Base-by-base conservation (phyloP, 345 rosid genomes). In the Cochlearia excelsa region DNA sequence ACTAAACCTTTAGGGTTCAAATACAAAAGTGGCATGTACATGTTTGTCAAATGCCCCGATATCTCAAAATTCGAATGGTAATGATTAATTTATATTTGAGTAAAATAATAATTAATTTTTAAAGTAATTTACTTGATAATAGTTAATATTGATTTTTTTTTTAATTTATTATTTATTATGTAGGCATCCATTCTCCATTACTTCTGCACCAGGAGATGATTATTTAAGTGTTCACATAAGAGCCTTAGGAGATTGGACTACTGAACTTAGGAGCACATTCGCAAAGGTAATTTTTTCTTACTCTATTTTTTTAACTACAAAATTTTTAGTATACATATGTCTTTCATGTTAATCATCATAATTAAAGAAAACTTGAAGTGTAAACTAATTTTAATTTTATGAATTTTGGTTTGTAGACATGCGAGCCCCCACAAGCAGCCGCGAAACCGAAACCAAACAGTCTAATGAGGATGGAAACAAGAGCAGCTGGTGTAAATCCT, bases 101-200 rank as follows among this genome's bases (percentile, higher is more conserved):
- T 43, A 7, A 56, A 51, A 7, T 44, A 1, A 45, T 27, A 26
- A 2, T 26, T 42, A 16, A 16, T 16, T 16, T 16, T n/a, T 27
- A 33, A 33, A 33, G 35, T 33, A 16, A 16, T 16, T 16, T 16
- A 16, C 23, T 16, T 3, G 5, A 4, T 37, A 2, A 2, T 9
- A 5, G 45, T 26, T 11, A 26, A 46, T 11, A 50, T 9, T 56
- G 23, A 26, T n/a, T 64, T 26, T 10, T 9, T 2, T 47, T 11
- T 33, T 26, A 6, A 27, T 2, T 35, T 31, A 27, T 53, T 9
- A 33, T 2, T 35, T 33, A 28, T 47, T 6, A 30, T 63, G 5
- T 60, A 93, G 97, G 99, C 99, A 93, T 73, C 99, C 92, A n/a
- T 89, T 93, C 58, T 87, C 96, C 28, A 93, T 93, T 71, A 89